A percentile compares a stretch with the other conserved stretches of the same genome.
Evolutionary conservation across 768 basidiomycete species (phyloP).

Genomic region (Suillus fuscotomentosus): DNA sequence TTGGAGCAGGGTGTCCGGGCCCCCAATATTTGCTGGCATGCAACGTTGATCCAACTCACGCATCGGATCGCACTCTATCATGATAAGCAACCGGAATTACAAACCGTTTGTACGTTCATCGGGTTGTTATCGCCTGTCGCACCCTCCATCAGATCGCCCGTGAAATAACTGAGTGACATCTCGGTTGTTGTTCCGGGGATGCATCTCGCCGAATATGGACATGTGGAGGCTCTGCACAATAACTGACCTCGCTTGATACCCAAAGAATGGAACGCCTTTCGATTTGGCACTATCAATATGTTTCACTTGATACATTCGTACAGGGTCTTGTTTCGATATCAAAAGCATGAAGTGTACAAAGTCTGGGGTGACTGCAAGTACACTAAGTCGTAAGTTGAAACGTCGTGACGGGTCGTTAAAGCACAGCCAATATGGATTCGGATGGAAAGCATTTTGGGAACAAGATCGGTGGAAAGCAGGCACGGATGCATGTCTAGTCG

Average conservation of each 20-base stretch:
- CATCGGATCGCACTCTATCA: neutral
- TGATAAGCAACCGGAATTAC: constrained; percentile 1
- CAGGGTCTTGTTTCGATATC: neutral
- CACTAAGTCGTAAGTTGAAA: constrained; percentile 19
- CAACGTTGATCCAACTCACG: constrained; percentile 44
- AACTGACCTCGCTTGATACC: neutral
- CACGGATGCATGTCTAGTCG: constrained; percentile 67
- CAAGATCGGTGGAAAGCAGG: constrained; percentile 28
- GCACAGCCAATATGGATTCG: constrained; percentile 20
- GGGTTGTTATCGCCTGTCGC: neutral
- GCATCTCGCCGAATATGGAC: neutral
- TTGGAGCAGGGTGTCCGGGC: constrained; percentile 78
- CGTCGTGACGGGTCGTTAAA: constrained; percentile 31
- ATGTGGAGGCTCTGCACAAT: neutral
- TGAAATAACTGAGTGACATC: neutral
- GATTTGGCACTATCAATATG: neutral
- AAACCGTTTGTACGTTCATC: constrained; percentile 1
- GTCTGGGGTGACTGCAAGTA: constrained; percentile 13
- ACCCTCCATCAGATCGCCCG: neutral
- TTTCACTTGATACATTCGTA: neutral
- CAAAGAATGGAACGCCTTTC: neutral
- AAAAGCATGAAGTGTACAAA: constrained; percentile 7
- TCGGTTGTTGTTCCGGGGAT: neutral
- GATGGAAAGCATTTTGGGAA: constrained; percentile 33
- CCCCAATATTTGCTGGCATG: constrained; percentile 60